Base-by-base conservation (phyloP, 2,329 filamentous ascomycete genomes). In the Shiraia bambusicola region DNA sequence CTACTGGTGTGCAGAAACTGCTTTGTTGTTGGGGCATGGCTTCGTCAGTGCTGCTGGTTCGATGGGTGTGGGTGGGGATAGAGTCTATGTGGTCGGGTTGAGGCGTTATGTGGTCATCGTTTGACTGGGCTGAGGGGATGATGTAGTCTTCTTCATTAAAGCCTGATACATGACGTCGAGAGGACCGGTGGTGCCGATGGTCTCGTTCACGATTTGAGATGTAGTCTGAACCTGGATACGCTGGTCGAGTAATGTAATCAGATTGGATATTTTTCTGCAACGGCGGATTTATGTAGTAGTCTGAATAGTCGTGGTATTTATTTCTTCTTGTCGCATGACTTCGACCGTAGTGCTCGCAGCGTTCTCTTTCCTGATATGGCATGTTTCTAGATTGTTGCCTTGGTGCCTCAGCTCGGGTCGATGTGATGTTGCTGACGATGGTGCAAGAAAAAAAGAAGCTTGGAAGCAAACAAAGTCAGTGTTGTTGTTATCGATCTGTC, bases 241-340 rank as follows among this genome's bases (percentile, higher is more conserved):
- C 12, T 11, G 29, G 29, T 5, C 29, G 29, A 16, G 29, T 15
- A 15, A 31, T 31, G 13, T 31, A 31, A 15, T 31, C 29, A 4
- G 29, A 31, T 15, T 38, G 31, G 11, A 40, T 31, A 16, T 37
- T 44, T 33, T 47, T 38, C 19, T 47, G 41, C 12, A 32, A 35
- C 25, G 49, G 36, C 24, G 14, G 36, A 30, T 28, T 35, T 27
- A 36, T 25, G 19, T 39, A 32, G 14, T 37, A 28, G 17, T 41
- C 4, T 25, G 7, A 22, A 11, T n/a, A 22, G 31, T 17, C 9
- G n/a, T 13, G 6, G 31, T 34, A 34, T 11, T 16, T 8, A 22
- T 4, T 22, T 22, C 19, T 8, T 22, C 19, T 22, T 22, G 19
- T 22, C 19, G 19, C 19, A 8, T 22, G 19, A 22, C 19, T 22